Conservation (phyloP, 169 alveolate species). For the Cryptosporidium canis region DNA sequence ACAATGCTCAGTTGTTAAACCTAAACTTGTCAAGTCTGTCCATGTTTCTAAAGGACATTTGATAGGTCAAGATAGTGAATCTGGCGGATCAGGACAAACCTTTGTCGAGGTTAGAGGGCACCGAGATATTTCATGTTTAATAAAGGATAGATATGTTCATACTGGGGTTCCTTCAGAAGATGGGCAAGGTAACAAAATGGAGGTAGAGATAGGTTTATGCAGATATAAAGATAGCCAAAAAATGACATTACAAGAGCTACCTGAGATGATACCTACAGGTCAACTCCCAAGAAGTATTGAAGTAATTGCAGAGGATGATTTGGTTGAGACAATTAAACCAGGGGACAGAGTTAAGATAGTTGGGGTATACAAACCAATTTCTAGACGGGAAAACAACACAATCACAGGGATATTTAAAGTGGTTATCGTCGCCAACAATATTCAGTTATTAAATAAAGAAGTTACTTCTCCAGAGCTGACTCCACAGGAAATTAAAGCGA, state of each 20-base stretch:
- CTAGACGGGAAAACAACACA: conserved; percentile 81
- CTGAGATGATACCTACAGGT: conserved; percentile 97
- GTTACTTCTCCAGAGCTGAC: conserved; percentile 79
- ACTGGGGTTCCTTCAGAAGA: conserved; percentile 85
- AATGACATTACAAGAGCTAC: conserved; percentile 94
- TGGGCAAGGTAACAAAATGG: conserved; percentile 84
- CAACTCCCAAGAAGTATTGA: conserved; percentile 97
- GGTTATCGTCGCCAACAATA: conserved; percentile 91
- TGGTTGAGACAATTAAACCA: conserved; percentile 90
- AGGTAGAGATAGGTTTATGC: conserved; percentile 93
- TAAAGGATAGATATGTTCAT: conserved; percentile 61
- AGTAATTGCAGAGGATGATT: conserved; percentile 92
- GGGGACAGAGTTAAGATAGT: conserved; percentile 95
- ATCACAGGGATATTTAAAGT: conserved; percentile 91
- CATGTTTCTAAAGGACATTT: conserved; percentile 81
- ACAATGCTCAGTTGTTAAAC: conserved; percentile 91
- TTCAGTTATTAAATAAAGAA: conserved; percentile 80
- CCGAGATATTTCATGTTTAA: conserved; percentile 62
- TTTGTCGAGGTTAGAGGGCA: conserved; percentile 75
- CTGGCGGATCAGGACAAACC: conserved; percentile 10
- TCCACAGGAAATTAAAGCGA: conserved; percentile 82
- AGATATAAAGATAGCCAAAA: conserved; percentile 91
- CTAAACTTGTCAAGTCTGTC: conserved; percentile 88
- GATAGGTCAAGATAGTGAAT: conserved; percentile 75
- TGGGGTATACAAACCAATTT: conserved; percentile 94